Base-by-base conservation (phyloP, 305 asterid species). In the Striga hermonthica region DNA sequence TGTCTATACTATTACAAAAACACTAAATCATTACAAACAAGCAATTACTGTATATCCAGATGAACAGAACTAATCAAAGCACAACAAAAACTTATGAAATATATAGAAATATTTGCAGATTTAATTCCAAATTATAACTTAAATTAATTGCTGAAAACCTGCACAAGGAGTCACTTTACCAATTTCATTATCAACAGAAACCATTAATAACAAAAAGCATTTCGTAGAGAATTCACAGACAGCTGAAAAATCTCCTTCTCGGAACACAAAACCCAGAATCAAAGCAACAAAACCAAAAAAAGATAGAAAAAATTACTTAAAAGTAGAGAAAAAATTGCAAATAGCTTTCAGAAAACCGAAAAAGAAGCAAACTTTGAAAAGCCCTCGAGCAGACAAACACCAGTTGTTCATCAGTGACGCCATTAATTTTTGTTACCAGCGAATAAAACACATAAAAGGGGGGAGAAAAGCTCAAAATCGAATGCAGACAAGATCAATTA, bases 311-410 rank as follows among this genome's bases (percentile, higher is more conserved):
- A 22, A 22, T 0, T 0, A 22, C 2, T 22, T 22, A 22, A 22
- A 22, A 22, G 31, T 22, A 22, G 31, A 55, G 22, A 31, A n/a
- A 34, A 49, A 6, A 57, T 22, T 22, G 31, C 31, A 22, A 2
- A 22, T 22, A 22, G 2, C 31, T 22, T 22, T 22, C 1, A 22
- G 56, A 34, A n/a, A n/a, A 75, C 78, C 68, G 74, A 79, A 76
- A 76, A 57, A 75, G 66, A 73, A 64, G 75, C 77, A 60, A 67
- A 59, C 44, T 15, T 52, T 8, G 53, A 35, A 53, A 71, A 36
- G 68, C 10, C 48, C n/a, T 37, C 44, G 70, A 67, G 31, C 31
- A 22, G 31, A 22, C 31, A 22, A 22, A 22, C 31, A 22, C 63
- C 56, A 57, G 65, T 47, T 49, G 37, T 61, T 61, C 64, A 7